Base-by-base conservation (phyloP, 345 rosid species). In the Lepidium sativum region DNA sequence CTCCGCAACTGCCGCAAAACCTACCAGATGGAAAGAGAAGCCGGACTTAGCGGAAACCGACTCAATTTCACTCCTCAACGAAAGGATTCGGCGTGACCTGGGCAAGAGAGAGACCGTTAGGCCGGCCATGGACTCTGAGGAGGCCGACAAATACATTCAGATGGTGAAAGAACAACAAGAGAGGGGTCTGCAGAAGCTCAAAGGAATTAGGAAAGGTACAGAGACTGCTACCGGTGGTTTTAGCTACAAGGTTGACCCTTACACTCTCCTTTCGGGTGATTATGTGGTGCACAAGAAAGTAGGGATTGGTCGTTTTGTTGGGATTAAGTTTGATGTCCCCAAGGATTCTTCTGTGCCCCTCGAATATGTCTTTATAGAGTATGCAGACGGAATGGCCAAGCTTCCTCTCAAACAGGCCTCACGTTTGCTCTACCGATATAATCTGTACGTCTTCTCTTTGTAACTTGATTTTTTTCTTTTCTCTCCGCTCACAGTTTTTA, bases 321-420 rank as follows among this genome's bases (percentile, higher is more conserved):
- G 88, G 54, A 86, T 92, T n/a, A 87, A 83, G 72, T 86, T 77
- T 61, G 97, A 89, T 67, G 82, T 80, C 41, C 77, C 84, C 8
- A 86, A 79, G 75, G 80, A 58, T 61, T 86, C 91, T 8, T 56
- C 81, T 4, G 86, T 77, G 72, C 86, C 94, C 25, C 61, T 76
- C 45, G 98, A 92, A 61, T 92, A 83, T 53, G 91, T 84, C 60
- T 92, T 85, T 40, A 87, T 92, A 9, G 96, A 92, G 80, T 89
- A 84, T 66, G 89, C 97, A 2, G 98, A 92, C 73, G 97, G 96
- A 39, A 92, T 92, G 94, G 98, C 98, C 33, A 92, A 89, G 79
- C 95, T 92, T 75, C 94, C 97, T 18, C 84, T 92, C 67, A 80
- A 83, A 71, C 96, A 89, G 80, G 98, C 97, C 63, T 76, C 88